phyloP scores from a whole-genome alignment of 345 rosid genomes.

The Limnanthes douglasii region DNA sequence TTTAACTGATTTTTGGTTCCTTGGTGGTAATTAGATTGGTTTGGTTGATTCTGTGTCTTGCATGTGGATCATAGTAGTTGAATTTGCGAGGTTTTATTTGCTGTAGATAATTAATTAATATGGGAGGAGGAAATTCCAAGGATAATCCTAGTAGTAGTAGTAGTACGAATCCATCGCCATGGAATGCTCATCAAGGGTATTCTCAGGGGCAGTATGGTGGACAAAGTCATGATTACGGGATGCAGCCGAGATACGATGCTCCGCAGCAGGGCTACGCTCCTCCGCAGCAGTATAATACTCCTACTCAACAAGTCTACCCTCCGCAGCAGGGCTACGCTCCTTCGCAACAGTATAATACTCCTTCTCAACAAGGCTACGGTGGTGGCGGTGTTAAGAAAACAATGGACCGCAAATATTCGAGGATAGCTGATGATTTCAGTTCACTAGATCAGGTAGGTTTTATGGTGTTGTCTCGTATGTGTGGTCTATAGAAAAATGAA shows the following conservation, averaged over 20 bases:
- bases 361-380: slow-evolving; percentile 19
- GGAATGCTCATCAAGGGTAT: slow-evolving; percentile 27
- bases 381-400: slow-evolving; percentile 21
- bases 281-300: slow-evolving; percentile 6
- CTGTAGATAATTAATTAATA: slow-evolving; percentile 16
- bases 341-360: slow-evolving; percentile 14
- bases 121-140: slow-evolving; percentile 62
- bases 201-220: slow-evolving; percentile 22
- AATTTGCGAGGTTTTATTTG: slow-evolving; percentile 3
- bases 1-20: too few species aligned
- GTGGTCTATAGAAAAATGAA: too few species aligned
- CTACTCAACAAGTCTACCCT: slow-evolving; percentile 17
- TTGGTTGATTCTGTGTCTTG: slow-evolving; percentile 4
- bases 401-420: slow-evolving; percentile 61
- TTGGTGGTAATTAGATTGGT: slow-evolving; percentile 1
- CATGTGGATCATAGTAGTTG: not conserved
- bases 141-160: slow-evolving; percentile 16
- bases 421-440: slow-evolving; percentile 59
- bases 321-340: slow-evolving; percentile 21
- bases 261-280: slow-evolving; percentile 17
- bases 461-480: too few species aligned
- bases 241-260: slow-evolving; percentile 15
- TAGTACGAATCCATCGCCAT: slow-evolving; percentile 27
- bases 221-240: slow-evolving; percentile 23
- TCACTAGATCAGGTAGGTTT: slow-evolving; percentile 61